A percentile compares a stretch with the other conserved stretches of the same genome.
Evolutionary conservation across 768 basidiomycete genomes (phyloP).

Genomic region (Kwoniella botswanensis): DNA sequence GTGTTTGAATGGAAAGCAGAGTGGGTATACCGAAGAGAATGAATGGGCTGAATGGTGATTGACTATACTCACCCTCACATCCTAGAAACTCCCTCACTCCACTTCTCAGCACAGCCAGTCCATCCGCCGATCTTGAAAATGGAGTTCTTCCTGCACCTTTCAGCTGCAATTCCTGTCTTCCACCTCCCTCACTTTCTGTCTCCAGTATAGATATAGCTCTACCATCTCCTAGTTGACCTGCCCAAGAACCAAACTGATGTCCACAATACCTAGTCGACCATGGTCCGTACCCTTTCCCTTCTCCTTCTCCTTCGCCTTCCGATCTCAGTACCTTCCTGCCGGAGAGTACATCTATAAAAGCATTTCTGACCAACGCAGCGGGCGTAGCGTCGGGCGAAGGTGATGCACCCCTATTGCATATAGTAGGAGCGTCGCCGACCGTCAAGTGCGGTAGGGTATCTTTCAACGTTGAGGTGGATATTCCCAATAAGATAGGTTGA

Average conservation of each 20-base stretch:
- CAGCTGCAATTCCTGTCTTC: slow-evolving; percentile 80
- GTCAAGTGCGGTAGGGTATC: slow-evolving; percentile 85
- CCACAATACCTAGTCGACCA: slow-evolving; percentile 93
- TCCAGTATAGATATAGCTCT: slow-evolving; percentile 87
- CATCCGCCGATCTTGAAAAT: slow-evolving; percentile 89
- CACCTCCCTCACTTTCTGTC: slow-evolving; percentile 72
- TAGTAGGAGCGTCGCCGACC: slow-evolving; percentile 77
- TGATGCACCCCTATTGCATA: slow-evolving; percentile 63
- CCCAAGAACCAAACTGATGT: slow-evolving; percentile 65
- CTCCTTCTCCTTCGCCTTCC: slow-evolving; percentile 45
- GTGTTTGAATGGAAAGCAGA: neutral
- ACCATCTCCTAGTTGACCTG: slow-evolving; percentile 94
- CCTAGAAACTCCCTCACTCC: slow-evolving; percentile 93
- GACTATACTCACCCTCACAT: slow-evolving; percentile 71
- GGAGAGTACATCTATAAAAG: slow-evolving; percentile 79
- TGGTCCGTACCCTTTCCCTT: slow-evolving; percentile 65
- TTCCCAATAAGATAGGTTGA: slow-evolving; percentile 66
- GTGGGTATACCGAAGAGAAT: neutral
- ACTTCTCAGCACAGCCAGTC: slow-evolving; percentile 90
- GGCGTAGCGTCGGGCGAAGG: slow-evolving; percentile 51
- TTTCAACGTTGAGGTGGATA: slow-evolving; percentile 70
- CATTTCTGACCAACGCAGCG: slow-evolving; percentile 63
- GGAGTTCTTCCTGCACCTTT: slow-evolving; percentile 95
- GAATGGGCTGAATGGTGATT: neutral
- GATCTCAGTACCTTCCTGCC: slow-evolving; percentile 73